Evolutionary conservation across 2,329 filamentous ascomycete species (phyloP).

Genomic region (Verticillium nonalfalfae): DNA sequence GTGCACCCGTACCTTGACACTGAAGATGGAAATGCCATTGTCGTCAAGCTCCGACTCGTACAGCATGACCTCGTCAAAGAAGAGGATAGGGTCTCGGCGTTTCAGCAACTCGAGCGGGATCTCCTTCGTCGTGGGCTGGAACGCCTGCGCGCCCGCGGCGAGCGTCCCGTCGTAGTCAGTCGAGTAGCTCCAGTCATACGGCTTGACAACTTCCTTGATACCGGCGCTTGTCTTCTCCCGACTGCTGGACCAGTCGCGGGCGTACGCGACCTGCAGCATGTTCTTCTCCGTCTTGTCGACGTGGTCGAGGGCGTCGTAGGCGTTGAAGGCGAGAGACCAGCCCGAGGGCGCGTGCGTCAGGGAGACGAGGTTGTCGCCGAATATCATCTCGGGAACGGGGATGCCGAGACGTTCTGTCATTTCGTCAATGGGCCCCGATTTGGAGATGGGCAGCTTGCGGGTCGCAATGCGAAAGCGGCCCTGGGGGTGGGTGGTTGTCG

Average conservation of each 20-base stretch:
- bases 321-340: constrained; percentile 77
- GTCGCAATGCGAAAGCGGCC: constrained; percentile 69
- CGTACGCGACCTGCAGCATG: constrained; percentile 93
- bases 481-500: constrained; percentile 52
- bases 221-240: constrained; percentile 73
- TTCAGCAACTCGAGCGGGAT: constrained; percentile 86
- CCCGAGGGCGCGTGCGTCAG: constrained; percentile 68
- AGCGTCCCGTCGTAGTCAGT: constrained; percentile 74
- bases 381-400: constrained; percentile 96
- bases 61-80: constrained; percentile 92
- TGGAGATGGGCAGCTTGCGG: constrained; percentile 91
- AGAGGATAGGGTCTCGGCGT: constrained; percentile 86
- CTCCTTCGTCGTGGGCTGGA: constrained; percentile 25
- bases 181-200: constrained; percentile 97
- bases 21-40: constrained; percentile 88
- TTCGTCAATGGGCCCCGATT: constrained; percentile 80
- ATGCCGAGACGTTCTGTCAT: constrained; percentile 77
- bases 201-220: constrained; percentile 90
- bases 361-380: constrained; percentile 83
- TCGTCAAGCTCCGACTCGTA: constrained; percentile 98
- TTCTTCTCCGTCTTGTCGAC: constrained; percentile 90
- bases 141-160: constrained; percentile 5
- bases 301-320: constrained; percentile 78
- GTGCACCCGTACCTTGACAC: constrained; percentile 90
- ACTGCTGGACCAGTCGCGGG: constrained; percentile 69